phyloP scores from a whole-genome alignment of 192 early-diverging fungal species.

The Mortierella alpina region DNA sequence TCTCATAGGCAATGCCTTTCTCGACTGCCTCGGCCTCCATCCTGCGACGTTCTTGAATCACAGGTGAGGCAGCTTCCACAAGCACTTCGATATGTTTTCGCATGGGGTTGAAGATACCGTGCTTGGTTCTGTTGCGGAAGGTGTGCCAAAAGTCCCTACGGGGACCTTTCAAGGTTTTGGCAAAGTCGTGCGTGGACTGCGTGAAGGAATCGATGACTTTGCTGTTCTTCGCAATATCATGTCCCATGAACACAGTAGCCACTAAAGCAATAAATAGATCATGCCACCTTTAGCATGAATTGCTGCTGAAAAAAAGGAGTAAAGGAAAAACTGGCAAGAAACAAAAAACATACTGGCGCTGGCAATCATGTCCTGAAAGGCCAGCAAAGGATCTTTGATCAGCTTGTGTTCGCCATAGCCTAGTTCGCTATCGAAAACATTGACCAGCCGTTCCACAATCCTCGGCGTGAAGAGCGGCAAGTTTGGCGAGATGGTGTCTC shows the following conservation, averaged over 20 bases:
- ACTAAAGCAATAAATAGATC: neutral
- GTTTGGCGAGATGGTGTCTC: constrained; percentile 39
- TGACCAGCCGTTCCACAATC: constrained; percentile 1
- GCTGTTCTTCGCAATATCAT: constrained; percentile 1
- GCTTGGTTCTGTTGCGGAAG: neutral
- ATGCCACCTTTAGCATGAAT: neutral
- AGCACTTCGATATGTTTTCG: neutral
- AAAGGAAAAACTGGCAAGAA: neutral
- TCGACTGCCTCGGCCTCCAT: neutral
- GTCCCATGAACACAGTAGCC: constrained; percentile 11
- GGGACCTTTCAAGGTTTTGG: neutral
- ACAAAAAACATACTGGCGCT: constrained; percentile 27
- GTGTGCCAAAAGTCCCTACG: constrained; percentile 4
- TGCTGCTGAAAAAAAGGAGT: neutral
- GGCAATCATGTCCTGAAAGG: constrained; percentile 32
- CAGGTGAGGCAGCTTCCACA: constrained; percentile 6
- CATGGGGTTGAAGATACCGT: constrained; percentile 2
- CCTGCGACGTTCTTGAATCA: constrained; percentile 12
- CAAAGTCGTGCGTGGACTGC: constrained; percentile 1
- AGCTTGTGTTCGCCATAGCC: constrained; percentile 3
- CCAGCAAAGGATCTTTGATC: constrained; percentile 6
- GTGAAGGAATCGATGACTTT: constrained; percentile 11
- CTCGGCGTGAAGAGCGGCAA: constrained; percentile 33
- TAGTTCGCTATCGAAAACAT: neutral
- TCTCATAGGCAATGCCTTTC: neutral